Evolutionary conservation across 164 flowering plant genomes (phyloP).

Genomic region (Tinospora cordifolia): DNA sequence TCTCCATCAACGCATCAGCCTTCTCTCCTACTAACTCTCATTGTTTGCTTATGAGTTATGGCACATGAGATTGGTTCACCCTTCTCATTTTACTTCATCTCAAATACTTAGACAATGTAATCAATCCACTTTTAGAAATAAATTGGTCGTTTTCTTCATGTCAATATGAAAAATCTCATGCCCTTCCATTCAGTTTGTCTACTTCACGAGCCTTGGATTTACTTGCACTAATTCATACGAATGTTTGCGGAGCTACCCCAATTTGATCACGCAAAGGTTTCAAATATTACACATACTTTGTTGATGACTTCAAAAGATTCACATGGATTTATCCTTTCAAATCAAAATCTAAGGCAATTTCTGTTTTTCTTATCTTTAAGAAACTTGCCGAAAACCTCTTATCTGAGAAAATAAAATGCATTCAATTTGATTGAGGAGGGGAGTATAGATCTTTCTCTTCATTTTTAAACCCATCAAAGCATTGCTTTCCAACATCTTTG

Average conservation of each 20-base stretch:
- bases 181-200: background rate
- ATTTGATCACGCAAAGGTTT: background rate
- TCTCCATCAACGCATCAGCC: background rate
- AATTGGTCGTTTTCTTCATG: background rate
- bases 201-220: background rate
- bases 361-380: too few relatives aligned
- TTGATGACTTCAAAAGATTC: background rate
- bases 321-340: background rate
- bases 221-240: background rate
- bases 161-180: background rate
- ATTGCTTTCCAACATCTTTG: background rate
- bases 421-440: background rate
- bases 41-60: background rate
- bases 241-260: background rate
- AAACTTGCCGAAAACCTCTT: background rate
- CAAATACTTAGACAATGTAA: background rate
- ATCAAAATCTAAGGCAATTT: background rate
- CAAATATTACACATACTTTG: background rate
- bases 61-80: background rate
- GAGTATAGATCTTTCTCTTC: background rate
- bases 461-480: background rate
- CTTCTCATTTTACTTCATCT: background rate
- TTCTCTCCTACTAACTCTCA: too few relatives aligned
- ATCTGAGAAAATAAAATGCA: background rate
- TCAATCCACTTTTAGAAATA: background rate